Evolutionary conservation across 805 yeast genomes (phyloP), one percentile per base, ranked within the genome.

Genomic region (Candida patagonica): DNA sequence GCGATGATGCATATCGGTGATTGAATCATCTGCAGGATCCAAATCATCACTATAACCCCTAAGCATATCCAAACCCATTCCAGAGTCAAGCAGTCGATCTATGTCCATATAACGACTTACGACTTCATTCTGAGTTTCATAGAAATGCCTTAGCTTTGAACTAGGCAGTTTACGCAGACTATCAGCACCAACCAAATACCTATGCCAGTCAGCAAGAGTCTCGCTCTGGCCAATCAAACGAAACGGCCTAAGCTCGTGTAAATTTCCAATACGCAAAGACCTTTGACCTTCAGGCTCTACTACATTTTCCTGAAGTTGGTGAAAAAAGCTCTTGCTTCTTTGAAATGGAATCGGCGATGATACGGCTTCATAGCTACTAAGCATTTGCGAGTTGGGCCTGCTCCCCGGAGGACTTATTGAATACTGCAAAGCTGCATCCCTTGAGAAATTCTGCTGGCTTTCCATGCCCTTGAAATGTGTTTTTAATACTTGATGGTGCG

Each of bases 11-110:
- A 30, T 26, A 16, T n/a, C 19, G 8, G 29, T 25, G 8, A 17
- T 13, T 12, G 22, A 5, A 10, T 49, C 54, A 2, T 51, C 42
- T 5, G 52, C 51, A 45, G 52, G 45, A 40, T 58, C 27, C 20
- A 48, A 46, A 36, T 63, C 67, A 23, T 62, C 65, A 3, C 73
- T 75, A 50, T 82, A 81, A 37, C 71, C 75, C 34, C 72, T 65
- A 38, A 83, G 66, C 77, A 82, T 77, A 32, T 71, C 65, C 43
- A 70, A 67, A 47, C 78, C 82, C 42, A 82, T 68, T 1, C 87
- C 87, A 3, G 84, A 73, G 52, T 80, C 92, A 34, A 82, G 63
- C 38, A 81, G 62, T 37, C 65, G 62, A 54, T 82, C 94, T 20
- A 82, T 74, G 42, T 73, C 80, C 26, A 57, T 56, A 50, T 72